Conservation (phyloP, 2,329 filamentous ascomycete species). For the Blastomyces emzantsi region DNA sequence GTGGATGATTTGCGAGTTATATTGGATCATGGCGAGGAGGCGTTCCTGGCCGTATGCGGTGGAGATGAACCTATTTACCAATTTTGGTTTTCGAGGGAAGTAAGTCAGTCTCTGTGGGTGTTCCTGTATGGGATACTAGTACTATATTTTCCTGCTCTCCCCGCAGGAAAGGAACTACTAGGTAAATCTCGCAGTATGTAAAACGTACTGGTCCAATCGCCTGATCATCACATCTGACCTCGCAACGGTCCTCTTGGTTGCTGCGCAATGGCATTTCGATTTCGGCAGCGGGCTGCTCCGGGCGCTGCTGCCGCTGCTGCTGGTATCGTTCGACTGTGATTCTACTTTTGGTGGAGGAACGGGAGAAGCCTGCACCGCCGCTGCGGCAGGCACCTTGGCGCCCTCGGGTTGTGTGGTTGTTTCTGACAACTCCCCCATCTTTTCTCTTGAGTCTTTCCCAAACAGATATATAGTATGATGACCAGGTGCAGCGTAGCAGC, state of each 20-base stretch:
- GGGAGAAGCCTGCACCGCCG: not conserved
- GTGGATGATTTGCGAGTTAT: conserved; percentile 54
- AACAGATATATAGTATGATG: too few species aligned
- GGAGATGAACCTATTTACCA: conserved; percentile 54
- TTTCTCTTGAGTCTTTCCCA: too few species aligned
- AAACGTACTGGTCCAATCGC: conserved; percentile 15
- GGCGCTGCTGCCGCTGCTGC: not conserved
- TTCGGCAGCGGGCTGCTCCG: not conserved
- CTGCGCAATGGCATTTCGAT: not conserved
- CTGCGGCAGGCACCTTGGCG: not conserved
- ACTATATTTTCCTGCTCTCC: not conserved
- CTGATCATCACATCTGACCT: conserved; percentile 14
- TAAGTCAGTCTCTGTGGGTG: too few species aligned
- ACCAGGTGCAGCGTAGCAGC: too few species aligned
- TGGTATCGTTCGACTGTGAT: not conserved
- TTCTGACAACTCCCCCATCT: not conserved
- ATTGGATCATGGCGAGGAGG: conserved; percentile 59
- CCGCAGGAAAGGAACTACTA: not conserved
- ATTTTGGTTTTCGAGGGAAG: conserved; percentile 3
- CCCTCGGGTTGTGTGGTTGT: not conserved
- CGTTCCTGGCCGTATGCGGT: conserved; percentile 62
- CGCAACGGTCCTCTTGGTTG: conserved; percentile 1
- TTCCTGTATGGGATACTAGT: too few species aligned
- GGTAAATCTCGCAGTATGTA: not conserved
- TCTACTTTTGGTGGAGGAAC: not conserved